Conservation (phyloP, 1,284 basidiomycete genomes). For the Ustilago bromivora region DNA sequence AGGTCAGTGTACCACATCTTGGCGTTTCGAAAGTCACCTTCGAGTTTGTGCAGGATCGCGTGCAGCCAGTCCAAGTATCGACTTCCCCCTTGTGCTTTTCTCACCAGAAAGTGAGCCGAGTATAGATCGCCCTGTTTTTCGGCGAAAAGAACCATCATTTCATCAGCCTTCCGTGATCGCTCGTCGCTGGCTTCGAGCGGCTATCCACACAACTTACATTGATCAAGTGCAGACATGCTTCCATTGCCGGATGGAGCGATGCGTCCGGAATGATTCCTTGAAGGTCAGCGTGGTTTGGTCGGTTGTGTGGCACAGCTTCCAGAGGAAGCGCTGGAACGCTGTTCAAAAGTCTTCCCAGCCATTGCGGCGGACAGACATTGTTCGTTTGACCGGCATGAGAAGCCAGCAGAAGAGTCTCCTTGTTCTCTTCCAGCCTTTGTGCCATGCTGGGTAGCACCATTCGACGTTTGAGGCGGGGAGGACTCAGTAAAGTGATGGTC, state of each 20-base stretch:
- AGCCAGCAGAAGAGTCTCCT: neutral
- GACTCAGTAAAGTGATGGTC: too few relatives aligned
- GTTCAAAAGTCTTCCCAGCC: constrained; percentile 18
- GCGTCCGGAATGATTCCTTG: constrained; percentile 23
- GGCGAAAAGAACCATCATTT: neutral
- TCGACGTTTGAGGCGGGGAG: too few relatives aligned
- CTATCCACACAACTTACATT: constrained; percentile 16
- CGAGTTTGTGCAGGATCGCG: constrained; percentile 44
- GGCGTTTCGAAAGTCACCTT: constrained; percentile 41
- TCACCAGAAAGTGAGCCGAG: constrained; percentile 40
- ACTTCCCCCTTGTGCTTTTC: constrained; percentile 41
- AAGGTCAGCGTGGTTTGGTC: constrained; percentile 20
- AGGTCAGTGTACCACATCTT: constrained; percentile 53
- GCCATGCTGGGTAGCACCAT: constrained; percentile 6
- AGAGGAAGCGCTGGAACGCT: constrained; percentile 15
- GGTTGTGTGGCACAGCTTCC: constrained; percentile 23
- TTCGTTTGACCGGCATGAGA: too few relatives aligned
- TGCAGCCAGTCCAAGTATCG: constrained; percentile 44
- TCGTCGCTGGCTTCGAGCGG: neutral
- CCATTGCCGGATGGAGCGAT: constrained; percentile 27
- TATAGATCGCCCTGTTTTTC: constrained; percentile 31
- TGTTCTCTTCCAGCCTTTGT: constrained; percentile 12
- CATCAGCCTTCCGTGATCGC: neutral
- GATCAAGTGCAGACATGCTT: constrained; percentile 38
- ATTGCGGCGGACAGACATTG: constrained; percentile 2